Evolutionary conservation across 805 yeast species (phyloP).

Genomic region (Wickerhamomyces chambardii): DNA sequence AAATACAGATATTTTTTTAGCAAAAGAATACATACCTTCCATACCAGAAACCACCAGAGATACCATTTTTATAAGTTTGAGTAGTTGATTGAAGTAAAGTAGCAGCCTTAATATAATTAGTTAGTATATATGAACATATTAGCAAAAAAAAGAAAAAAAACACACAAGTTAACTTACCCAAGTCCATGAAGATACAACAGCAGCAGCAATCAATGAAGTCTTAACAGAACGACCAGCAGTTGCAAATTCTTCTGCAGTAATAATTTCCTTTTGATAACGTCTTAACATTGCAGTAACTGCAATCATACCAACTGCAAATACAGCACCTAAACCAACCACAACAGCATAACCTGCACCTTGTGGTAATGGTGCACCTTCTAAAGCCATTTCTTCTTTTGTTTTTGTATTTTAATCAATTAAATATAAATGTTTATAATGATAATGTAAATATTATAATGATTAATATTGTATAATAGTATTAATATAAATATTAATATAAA

Average conservation of each 20-base stretch:
- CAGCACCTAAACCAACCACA: constrained; percentile 80
- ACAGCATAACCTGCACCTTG: constrained; percentile 86
- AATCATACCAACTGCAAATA: constrained; percentile 75
- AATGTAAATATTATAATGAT: no score
- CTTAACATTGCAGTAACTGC: constrained; percentile 58
- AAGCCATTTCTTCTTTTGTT: no score
- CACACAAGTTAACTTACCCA: no score
- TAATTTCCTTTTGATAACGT: constrained; percentile 76
- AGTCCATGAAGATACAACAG: constrained; percentile 93
- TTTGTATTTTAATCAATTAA: no score
- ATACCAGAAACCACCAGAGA: constrained; percentile 59
- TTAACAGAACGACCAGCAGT: constrained; percentile 89
- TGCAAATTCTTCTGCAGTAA: constrained; percentile 89
- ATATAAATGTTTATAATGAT: no score
- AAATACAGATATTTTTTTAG: no score
- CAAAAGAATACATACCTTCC: no score
- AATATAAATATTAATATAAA: no score
- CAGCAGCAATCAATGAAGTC: constrained; percentile 78
- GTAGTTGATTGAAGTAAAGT: constrained; percentile 69
- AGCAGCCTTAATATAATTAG: no score
- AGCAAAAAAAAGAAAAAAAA: no score
- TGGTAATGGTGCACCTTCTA: constrained; percentile 20
- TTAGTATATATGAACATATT: no score
- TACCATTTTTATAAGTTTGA: constrained; percentile 71
- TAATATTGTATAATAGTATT: no score